Percentiles rank a stretch among this genome's conserved stretches.
phyloP scores from a whole-genome alignment of 306 rosid species.

The Glycyrrhiza uralensis region DNA sequence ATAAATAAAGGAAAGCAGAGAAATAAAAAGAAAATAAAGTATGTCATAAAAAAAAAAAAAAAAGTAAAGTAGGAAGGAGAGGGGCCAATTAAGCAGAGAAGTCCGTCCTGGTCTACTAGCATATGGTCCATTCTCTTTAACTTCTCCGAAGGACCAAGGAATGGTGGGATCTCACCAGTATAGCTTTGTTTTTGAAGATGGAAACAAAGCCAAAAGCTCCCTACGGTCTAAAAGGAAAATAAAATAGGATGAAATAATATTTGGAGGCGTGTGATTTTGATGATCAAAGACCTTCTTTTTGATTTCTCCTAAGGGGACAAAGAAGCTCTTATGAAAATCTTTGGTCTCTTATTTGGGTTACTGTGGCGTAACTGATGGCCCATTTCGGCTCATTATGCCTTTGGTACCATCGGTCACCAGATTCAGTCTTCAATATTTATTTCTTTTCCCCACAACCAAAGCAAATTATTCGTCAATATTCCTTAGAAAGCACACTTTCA shows the following conservation, averaged over 20 bases:
- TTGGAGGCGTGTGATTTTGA: conserved; percentile 15
- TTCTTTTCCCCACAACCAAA: neutral
- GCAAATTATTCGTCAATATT: conserved; percentile 24
- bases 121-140: neutral
- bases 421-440: neutral
- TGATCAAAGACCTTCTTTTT: conserved; percentile 21
- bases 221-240: neutral
- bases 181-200: conserved; percentile 14
- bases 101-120: neutral
- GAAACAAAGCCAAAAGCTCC: conserved; percentile 31
- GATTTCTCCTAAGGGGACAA: conserved; percentile 22
- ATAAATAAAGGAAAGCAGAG: no score
- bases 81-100: conserved; percentile 7
- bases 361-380: conserved; percentile 16
- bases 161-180: conserved; percentile 32
- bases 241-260: neutral
- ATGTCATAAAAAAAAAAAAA: neutral
- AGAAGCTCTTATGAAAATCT: neutral
- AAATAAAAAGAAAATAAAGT: neutral
- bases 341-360: conserved; percentile 27
- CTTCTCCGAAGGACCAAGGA: conserved; percentile 8
- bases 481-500: conserved; percentile 15
- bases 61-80: neutral
- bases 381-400: conserved; percentile 25
- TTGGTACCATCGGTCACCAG: conserved; percentile 13